Percentiles rank a stretch among this genome's conserved stretches.
These are phyloP conservation scores for Fragaria ananassa DNA, from an alignment of 306 rosid genomes.

Conservation along the genomic window DNA sequence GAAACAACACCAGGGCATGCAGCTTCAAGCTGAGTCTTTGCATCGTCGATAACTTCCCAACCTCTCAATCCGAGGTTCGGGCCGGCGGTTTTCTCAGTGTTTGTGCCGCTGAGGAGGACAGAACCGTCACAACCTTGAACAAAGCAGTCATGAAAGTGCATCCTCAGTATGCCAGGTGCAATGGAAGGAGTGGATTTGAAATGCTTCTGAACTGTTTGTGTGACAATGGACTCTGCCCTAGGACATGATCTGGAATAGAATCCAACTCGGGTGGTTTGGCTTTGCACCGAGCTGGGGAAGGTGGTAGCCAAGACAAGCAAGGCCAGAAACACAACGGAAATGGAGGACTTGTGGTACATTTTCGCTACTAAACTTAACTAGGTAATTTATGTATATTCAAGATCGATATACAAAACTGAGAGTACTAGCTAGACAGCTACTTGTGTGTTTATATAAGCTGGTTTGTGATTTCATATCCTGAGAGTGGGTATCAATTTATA, in stretches of 20 bases:
- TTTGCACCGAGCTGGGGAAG: constrained; percentile 6
- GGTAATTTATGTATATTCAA: too few species aligned
- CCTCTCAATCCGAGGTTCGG: constrained; percentile 17
- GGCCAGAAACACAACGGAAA: neutral
- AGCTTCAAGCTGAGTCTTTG: constrained; percentile 26
- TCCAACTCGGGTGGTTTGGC: constrained; percentile 14
- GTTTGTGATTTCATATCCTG: neutral
- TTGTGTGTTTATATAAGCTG: too few species aligned
- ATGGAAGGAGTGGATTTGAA: constrained; percentile 8
- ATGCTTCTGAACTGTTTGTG: constrained; percentile 3
- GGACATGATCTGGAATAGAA: constrained; percentile 20
- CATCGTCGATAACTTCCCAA: constrained; percentile 26
- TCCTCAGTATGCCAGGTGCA: constrained; percentile 19
- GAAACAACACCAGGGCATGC: constrained; percentile 27
- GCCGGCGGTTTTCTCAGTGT: constrained; percentile 7
- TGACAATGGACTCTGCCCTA: constrained; percentile 17
- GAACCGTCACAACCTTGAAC: constrained; percentile 30
- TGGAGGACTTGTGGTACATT: neutral
- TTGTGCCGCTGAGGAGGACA: constrained; percentile 8
- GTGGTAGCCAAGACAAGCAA: constrained; percentile 12
- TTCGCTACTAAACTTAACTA: neutral
- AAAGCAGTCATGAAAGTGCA: constrained; percentile 26
- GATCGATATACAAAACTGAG: neutral
- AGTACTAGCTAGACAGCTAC: neutral
- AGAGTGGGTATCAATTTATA: neutral